Percentiles rank a stretch among this genome's conserved stretches.
Evolutionary conservation across 805 yeast species (phyloP).

Genomic region (Suhomyces faveliae): DNA sequence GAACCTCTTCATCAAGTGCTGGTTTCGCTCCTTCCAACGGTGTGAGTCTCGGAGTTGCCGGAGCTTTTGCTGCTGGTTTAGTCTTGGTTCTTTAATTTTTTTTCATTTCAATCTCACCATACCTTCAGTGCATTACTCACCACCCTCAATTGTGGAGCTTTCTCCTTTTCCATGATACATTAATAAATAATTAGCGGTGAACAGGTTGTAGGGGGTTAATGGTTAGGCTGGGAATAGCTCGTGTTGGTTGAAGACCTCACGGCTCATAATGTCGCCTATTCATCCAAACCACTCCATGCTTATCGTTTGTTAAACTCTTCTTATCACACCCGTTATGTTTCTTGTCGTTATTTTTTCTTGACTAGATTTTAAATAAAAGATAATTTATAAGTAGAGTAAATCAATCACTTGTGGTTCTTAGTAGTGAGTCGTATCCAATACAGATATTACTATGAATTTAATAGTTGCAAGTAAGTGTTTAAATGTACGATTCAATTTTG

Average conservation of each 20-base stretch:
- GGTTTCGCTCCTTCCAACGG: constrained; percentile 13
- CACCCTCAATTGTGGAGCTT: neutral
- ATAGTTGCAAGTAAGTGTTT: no score
- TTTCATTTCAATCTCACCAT: constrained; percentile 1
- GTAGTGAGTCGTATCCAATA: no score
- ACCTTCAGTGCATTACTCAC: neutral
- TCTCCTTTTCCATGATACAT: neutral
- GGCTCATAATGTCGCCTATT: neutral
- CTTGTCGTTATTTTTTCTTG: neutral
- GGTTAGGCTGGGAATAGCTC: neutral
- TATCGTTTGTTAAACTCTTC: neutral
- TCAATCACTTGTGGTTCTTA: no score
- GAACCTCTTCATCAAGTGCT: constrained; percentile 23
- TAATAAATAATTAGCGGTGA: constrained; percentile 1
- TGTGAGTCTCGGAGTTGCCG: constrained; percentile 33
- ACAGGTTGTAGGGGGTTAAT: neutral
- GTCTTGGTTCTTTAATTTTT: constrained; percentile 41
- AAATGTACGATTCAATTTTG: no score
- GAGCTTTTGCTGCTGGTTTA: constrained; percentile 52
- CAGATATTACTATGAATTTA: no score
- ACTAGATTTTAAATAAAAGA: neutral
- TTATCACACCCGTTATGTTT: neutral
- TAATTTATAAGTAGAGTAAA: neutral
- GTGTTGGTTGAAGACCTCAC: neutral
- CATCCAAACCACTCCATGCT: neutral